These are phyloP conservation scores for Meyerozyma smithsonii DNA, from an alignment of 1,139 yeast species.

Conservation along the genomic window DNA sequence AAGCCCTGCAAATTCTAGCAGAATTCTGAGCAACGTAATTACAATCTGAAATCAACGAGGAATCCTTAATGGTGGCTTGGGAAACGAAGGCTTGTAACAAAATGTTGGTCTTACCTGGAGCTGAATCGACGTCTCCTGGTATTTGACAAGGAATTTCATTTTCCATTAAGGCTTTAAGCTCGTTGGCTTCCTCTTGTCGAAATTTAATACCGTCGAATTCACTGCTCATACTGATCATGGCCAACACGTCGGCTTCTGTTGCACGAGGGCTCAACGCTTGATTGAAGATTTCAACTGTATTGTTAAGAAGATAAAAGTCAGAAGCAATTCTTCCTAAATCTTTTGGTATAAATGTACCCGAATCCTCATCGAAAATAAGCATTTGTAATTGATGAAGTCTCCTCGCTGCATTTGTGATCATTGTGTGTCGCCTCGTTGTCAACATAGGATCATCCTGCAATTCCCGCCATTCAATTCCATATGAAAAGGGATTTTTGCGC, in stretches of 20 bases:
- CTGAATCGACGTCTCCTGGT: slow-evolving; percentile 69
- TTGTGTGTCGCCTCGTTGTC: slow-evolving; percentile 64
- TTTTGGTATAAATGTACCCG: slow-evolving; percentile 76
- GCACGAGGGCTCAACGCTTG: slow-evolving; percentile 80
- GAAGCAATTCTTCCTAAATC: slow-evolving; percentile 94
- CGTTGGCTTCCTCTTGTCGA: slow-evolving; percentile 81
- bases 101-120: slow-evolving; percentile 85
- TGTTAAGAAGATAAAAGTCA: slow-evolving; percentile 82
- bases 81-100: slow-evolving; percentile 87
- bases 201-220: slow-evolving; percentile 90
- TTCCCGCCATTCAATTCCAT: slow-evolving; percentile 90
- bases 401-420: slow-evolving; percentile 78
- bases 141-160: slow-evolving; percentile 72
- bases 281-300: slow-evolving; percentile 85
- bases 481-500: slow-evolving; percentile 89
- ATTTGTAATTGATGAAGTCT: slow-evolving; percentile 80
- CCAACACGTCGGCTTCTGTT: slow-evolving; percentile 85
- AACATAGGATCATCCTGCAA: slow-evolving; percentile 78
- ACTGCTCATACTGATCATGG: slow-evolving; percentile 87
- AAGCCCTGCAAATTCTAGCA: slow-evolving; percentile 86
- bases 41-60: slow-evolving; percentile 81
- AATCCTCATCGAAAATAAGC: slow-evolving; percentile 86
- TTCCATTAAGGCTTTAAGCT: slow-evolving; percentile 60
- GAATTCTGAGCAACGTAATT: slow-evolving; percentile 95
- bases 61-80: slow-evolving; percentile 63